A percentile compares a stretch with the other conserved stretches of the same genome.
These are phyloP conservation scores for Corylus avellana DNA, from an alignment of 306 rosid genomes.

Conservation along the genomic window DNA sequence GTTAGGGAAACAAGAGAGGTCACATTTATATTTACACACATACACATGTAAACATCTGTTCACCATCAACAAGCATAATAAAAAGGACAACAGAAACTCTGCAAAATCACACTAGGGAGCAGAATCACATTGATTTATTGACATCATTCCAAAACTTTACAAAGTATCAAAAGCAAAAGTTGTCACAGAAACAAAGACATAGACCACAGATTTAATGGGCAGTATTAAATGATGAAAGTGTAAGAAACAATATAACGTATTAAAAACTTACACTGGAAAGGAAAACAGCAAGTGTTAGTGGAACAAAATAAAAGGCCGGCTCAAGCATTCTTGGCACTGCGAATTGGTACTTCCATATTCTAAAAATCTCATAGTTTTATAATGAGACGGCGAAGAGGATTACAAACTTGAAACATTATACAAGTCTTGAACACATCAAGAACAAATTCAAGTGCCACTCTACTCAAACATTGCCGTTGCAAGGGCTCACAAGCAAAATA, in stretches of 20 bases:
- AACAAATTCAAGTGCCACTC: not conserved
- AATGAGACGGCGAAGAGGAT: not conserved
- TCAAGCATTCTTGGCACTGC: not conserved
- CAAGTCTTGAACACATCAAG: not conserved
- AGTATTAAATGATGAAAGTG: not conserved
- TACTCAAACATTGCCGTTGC: not conserved
- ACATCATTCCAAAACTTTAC: not conserved
- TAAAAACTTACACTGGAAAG: too few species aligned
- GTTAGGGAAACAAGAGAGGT: slow-evolving; percentile 14
- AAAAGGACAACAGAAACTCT: not conserved
- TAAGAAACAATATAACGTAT: too few species aligned
- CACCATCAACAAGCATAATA: not conserved
- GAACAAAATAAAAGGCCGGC: not conserved
- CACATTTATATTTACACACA: not conserved
- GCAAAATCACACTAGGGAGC: not conserved
- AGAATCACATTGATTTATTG: not conserved
- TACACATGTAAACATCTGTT: not conserved
- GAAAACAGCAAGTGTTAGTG: not conserved
- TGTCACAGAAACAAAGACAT: not conserved
- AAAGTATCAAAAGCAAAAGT: not conserved
- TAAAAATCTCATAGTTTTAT: not conserved
- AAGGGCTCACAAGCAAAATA: not conserved
- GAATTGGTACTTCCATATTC: not conserved
- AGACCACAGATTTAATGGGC: not conserved
- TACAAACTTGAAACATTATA: not conserved